Evolutionary conservation across 805 yeast genomes (phyloP), one percentile per base, ranked within the genome.

Genomic region (Candida yuanshanica): DNA sequence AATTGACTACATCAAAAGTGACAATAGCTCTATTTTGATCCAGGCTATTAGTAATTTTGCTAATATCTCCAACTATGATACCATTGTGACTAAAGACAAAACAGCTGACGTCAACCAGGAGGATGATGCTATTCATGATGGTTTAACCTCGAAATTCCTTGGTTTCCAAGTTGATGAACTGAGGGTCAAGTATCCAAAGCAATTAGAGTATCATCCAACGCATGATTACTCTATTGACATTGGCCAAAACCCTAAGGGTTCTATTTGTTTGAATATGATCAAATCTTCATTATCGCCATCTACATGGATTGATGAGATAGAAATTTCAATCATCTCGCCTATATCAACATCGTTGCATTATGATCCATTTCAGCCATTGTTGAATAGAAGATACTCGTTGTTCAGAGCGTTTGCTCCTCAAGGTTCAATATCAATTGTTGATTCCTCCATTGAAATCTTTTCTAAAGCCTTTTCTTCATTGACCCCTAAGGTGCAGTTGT

Each of bases 401-500:
- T 46, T 56, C 8, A 53, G 51, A 37, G 47, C 41, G 20, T 59
- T 59, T 37, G 58, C 77, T 2, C 78, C 75, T 10, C 64, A 66
- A n/a, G 56, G 64, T 4, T 65, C 69, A 2, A 75, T 78, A 0
- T 65, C 77, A 38, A 62, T 85, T 3, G 73, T 88, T n/a, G 96
- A 91, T 61, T 57, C 74, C 2, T 81, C 96, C 0, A 79, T 91
- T 53, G 88, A 83, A 45, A 68, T 90, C 2, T 86, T 89, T 55
- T 77, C 85, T 5, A 55, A 73, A 8, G 69, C 83, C 1, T 83
- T 91, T 48, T 86, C 95, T 0, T 67, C 70, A 43, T 72, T 91
- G 49, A 77, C 90, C 7, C 63, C 77, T 5, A 85, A 87, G 46
- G 83, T 93, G 39, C 97, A 91, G 54, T 81, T 83, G 43, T 88